Conservation (phyloP, 2,329 filamentous ascomycete genomes). For the Ophiostoma sp. region DNA sequence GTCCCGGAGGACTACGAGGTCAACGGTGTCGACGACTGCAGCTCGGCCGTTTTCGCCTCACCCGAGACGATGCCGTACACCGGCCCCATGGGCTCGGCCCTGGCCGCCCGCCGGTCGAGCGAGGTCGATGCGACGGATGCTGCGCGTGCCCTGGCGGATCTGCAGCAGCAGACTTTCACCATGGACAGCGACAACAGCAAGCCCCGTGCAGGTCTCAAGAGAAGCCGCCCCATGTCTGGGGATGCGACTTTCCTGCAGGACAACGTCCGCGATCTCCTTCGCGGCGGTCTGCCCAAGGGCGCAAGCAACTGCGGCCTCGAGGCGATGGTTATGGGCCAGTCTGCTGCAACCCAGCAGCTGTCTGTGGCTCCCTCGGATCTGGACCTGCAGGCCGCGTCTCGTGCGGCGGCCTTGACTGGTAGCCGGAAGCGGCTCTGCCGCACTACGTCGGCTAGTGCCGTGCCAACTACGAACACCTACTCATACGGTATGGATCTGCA, state of each 20-base stretch:
- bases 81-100: constrained; percentile 53
- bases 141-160: constrained; percentile 59
- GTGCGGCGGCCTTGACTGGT: constrained; percentile 45
- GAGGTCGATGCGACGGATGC: constrained; percentile 59
- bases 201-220: constrained; percentile 53
- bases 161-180: constrained; percentile 53
- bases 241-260: constrained; percentile 61
- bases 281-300: constrained; percentile 38
- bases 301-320: constrained; percentile 38
- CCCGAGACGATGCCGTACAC: constrained; percentile 55
- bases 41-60: constrained; percentile 50
- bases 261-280: constrained; percentile 65
- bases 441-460: constrained; percentile 26
- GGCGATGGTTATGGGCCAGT: constrained; percentile 40
- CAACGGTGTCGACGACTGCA: constrained; percentile 39
- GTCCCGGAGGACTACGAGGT: constrained; percentile 57
- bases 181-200: constrained; percentile 29
- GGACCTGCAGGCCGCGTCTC: constrained; percentile 21
- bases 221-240: constrained; percentile 59
- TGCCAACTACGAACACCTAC: constrained; percentile 17
- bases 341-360: constrained; percentile 22
- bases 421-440: constrained; percentile 68
- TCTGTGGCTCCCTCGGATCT: neutral
- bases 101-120: constrained; percentile 45
- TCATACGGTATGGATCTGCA: constrained; percentile 40